A percentile compares a stretch with the other conserved stretches of the same genome.
phyloP scores from a whole-genome alignment of 169 alveolate species.

The Eimeria tenella region DNA sequence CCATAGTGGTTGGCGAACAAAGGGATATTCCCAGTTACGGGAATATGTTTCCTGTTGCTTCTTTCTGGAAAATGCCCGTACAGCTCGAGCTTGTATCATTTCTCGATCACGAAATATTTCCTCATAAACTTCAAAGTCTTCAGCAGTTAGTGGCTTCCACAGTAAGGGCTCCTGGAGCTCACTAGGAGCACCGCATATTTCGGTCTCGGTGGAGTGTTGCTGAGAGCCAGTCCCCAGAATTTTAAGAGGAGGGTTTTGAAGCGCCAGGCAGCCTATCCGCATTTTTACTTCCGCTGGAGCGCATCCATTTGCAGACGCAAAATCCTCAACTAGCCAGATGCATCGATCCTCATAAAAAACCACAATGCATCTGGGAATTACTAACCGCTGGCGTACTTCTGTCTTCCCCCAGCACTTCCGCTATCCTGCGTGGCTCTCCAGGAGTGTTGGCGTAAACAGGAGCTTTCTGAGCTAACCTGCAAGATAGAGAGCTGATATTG shows the following conservation, averaged over 20 bases:
- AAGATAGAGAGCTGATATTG: slow-evolving; percentile 74
- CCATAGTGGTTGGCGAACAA: no score
- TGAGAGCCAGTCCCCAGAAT: slow-evolving; percentile 20
- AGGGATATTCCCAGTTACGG: no score
- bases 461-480: slow-evolving; percentile 54
- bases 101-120: slow-evolving; percentile 57
- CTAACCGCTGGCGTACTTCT: not conserved
- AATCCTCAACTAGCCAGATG: no score
- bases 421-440: not conserved
- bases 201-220: not conserved
- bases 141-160: slow-evolving; percentile 69
- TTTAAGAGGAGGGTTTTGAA: slow-evolving; percentile 67
- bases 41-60: no score
- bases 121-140: slow-evolving; percentile 62
- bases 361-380: no score
- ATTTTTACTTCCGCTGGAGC: slow-evolving; percentile 63
- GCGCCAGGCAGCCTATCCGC: slow-evolving; percentile 57
- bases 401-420: not conserved
- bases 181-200: slow-evolving; percentile 44
- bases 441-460: not conserved
- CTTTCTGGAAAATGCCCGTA: not conserved
- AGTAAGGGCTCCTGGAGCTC: slow-evolving; percentile 71
- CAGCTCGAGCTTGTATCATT: slow-evolving; percentile 67
- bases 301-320: not conserved
- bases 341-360: no score